Evolutionary conservation across 441 rosid genomes (phyloP).

Genomic region (Brassica balearica): DNA sequence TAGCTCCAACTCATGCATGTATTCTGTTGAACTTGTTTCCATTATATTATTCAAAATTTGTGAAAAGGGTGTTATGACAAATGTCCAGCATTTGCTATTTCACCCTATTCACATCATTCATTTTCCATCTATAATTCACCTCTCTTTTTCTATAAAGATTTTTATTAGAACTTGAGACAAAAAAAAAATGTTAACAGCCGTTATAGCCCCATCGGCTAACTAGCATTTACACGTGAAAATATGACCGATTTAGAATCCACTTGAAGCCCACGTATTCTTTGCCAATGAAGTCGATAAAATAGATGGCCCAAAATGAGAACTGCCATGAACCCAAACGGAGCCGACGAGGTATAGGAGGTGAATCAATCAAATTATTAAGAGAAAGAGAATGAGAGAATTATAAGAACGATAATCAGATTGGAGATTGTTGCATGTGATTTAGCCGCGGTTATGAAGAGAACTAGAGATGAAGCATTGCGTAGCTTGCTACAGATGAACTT

Average conservation of each 20-base stretch:
- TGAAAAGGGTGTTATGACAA: neutral
- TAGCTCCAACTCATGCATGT: neutral
- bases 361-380: neutral
- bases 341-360: slow-evolving; percentile 1
- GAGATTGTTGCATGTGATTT: neutral
- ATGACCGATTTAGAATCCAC: neutral
- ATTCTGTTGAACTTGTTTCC: neutral
- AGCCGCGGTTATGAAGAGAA: neutral
- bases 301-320: neutral
- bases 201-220: neutral
- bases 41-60: neutral
- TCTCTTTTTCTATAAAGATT: neutral
- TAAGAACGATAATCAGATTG: neutral
- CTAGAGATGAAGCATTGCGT: neutral
- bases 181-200: neutral
- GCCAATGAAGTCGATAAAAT: neutral
- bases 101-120: neutral
- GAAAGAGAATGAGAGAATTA: neutral
- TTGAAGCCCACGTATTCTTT: neutral
- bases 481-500: neutral
- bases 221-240: neutral
- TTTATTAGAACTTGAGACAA: neutral
- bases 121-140: neutral
- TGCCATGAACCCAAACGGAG: neutral
- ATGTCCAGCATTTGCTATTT: neutral